These are phyloP conservation scores for Penicillium olsonii DNA, from an alignment of 2,329 filamentous ascomycete genomes.

Conservation along the genomic window DNA sequence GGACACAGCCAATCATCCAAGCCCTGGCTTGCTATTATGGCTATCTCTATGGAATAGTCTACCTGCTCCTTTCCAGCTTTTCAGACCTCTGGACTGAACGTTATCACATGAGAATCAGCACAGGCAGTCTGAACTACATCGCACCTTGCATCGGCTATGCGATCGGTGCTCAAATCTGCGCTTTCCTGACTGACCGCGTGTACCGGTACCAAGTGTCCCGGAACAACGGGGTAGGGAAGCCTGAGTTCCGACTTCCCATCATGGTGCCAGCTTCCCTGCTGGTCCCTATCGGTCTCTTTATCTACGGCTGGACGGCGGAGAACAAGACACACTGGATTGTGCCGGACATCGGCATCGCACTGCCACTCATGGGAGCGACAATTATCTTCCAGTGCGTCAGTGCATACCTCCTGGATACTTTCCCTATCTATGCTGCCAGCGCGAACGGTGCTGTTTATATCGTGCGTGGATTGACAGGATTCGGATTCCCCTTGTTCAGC, in stretches of 20 bases:
- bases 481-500: conserved; percentile 37
- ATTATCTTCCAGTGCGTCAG: conserved; percentile 42
- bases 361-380: conserved; percentile 49
- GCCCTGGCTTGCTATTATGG: conserved; percentile 55
- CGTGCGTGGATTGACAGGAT: conserved; percentile 33
- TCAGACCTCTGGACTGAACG: conserved; percentile 54
- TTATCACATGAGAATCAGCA: conserved; percentile 56
- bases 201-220: conserved; percentile 40
- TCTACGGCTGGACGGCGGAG: conserved; percentile 55
- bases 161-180: conserved; percentile 49
- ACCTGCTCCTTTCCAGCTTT: conserved; percentile 62
- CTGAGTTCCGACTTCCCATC: conserved; percentile 59
- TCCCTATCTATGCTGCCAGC: conserved; percentile 34
- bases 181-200: conserved; percentile 48
- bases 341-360: conserved; percentile 47
- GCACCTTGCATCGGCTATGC: conserved; percentile 62
- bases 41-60: conserved; percentile 61
- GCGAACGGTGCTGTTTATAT: conserved; percentile 30
- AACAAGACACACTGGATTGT: conserved; percentile 48
- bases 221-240: conserved; percentile 31
- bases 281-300: conserved; percentile 49
- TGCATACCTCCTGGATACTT: conserved; percentile 40
- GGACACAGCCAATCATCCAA: conserved; percentile 61
- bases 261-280: conserved; percentile 54
- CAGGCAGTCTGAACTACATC: conserved; percentile 62